These are phyloP conservation scores for Daldinia loculata DNA, from an alignment of 495 filamentous ascomycete genomes.

Conservation along the genomic window DNA sequence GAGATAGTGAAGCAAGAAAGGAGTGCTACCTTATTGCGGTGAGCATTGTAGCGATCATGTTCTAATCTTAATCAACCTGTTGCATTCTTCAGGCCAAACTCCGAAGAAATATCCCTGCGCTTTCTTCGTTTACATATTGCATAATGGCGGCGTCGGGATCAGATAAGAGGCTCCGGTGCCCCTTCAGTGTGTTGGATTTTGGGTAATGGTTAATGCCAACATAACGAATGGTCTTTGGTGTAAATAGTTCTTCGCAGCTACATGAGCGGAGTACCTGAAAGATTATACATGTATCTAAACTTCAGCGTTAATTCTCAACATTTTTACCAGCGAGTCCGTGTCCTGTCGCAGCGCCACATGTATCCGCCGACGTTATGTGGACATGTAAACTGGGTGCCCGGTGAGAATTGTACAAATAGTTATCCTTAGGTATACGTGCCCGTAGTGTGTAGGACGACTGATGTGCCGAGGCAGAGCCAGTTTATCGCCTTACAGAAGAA, in stretches of 20 bases:
- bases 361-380: constrained; percentile 31
- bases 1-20: background rate
- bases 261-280: background rate
- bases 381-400: too few relatives aligned
- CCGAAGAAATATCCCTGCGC: background rate
- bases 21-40: background rate
- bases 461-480: too few relatives aligned
- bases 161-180: background rate
- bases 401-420: too few relatives aligned
- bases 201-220: background rate
- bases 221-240: constrained; percentile 11
- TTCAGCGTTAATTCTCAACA: background rate
- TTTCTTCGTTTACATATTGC: background rate
- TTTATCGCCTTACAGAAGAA: too few relatives aligned
- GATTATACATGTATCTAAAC: background rate
- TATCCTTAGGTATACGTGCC: too few relatives aligned
- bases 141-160: background rate
- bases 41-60: background rate
- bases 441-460: too few relatives aligned
- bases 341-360: constrained; percentile 39
- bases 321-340: background rate
- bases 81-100: background rate
- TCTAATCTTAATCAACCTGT: background rate
- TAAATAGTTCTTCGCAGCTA: constrained; percentile 18
- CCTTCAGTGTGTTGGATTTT: background rate